Percentiles rank a stretch among this genome's conserved stretches.
Evolutionary conservation across 495 filamentous ascomycete genomes (phyloP).

Genomic region (Aspergillus campestris): DNA sequence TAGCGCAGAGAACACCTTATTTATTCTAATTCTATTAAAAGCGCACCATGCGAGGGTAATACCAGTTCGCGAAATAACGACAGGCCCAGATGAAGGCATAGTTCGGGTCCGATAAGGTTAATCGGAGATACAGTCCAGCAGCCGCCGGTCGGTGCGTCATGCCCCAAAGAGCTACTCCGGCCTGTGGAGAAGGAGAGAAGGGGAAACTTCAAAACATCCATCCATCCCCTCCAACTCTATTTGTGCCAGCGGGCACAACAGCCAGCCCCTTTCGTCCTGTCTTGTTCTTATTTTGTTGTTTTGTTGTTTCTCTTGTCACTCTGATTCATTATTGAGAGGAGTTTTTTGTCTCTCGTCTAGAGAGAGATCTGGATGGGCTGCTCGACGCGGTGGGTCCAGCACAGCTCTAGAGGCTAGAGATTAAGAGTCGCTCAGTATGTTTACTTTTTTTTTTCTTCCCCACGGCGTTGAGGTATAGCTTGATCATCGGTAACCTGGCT

Average conservation of each 20-base stretch:
- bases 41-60: too few relatives aligned
- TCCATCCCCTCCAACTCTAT: slow-evolving; percentile 6
- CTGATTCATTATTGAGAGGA: neutral
- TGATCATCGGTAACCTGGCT: slow-evolving; percentile 1
- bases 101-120: slow-evolving; percentile 28
- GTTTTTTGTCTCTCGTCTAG: neutral
- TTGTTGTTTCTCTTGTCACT: neutral
- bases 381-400: slow-evolving; percentile 13
- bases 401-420: slow-evolving; percentile 22
- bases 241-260: slow-evolving; percentile 8
- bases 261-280: slow-evolving; percentile 1
- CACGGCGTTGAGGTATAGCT: neutral
- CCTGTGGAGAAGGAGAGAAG: slow-evolving; percentile 34
- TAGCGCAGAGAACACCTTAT: neutral
- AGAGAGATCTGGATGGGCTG: slow-evolving; percentile 9
- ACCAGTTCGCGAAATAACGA: too few relatives aligned
- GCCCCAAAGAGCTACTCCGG: slow-evolving; percentile 17
- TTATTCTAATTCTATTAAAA: too few relatives aligned
- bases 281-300: neutral
- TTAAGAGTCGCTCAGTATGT: slow-evolving; percentile 25
- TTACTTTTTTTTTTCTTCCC: slow-evolving; percentile 1
- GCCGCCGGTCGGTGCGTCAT: slow-evolving; percentile 34
- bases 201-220: slow-evolving; percentile 36
- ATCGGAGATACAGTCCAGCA: slow-evolving; percentile 23
- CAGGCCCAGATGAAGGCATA: neutral